Evolutionary conservation across 2,329 filamentous ascomycete genomes (phyloP).

Genomic region (Neofusicoccum laricinum): DNA sequence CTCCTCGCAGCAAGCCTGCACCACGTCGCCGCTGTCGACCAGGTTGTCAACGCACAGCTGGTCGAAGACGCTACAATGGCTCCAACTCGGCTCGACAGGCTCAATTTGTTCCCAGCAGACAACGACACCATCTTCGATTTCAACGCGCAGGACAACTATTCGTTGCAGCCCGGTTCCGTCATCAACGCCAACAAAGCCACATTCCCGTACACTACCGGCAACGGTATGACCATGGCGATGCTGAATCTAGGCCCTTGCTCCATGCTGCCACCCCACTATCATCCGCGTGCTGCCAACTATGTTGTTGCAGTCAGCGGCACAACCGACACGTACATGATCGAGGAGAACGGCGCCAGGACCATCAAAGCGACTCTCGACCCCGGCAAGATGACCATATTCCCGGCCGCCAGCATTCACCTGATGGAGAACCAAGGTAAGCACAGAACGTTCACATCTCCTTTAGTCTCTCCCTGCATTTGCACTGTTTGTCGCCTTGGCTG

Average conservation of each 20-base stretch:
- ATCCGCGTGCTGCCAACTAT: constrained; percentile 50
- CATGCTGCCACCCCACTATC: constrained; percentile 52
- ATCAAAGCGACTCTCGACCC: constrained; percentile 42
- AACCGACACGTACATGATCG: constrained; percentile 51
- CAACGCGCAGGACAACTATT: constrained; percentile 40
- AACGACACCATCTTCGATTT: constrained; percentile 53
- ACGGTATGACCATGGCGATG: constrained; percentile 48
- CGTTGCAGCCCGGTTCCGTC: constrained; percentile 46
- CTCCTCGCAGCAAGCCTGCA: not conserved
- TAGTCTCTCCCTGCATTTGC: not conserved
- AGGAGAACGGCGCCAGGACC: constrained; percentile 49
- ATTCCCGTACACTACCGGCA: constrained; percentile 47
- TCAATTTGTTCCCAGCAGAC: constrained; percentile 39
- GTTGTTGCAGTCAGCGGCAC: constrained; percentile 49
- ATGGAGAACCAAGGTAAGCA: constrained; percentile 51
- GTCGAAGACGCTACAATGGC: not conserved
- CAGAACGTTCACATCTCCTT: not conserved
- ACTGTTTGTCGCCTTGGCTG: not conserved
- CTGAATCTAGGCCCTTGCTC: constrained; percentile 50
- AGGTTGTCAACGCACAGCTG: not conserved
- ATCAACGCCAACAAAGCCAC: constrained; percentile 53
- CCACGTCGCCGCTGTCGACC: not conserved
- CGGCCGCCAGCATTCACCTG: constrained; percentile 46
- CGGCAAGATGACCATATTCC: constrained; percentile 52
- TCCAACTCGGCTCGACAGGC: constrained; percentile 46